Conservation (phyloP, 1,284 basidiomycete species). For the Boletellus deceptivus region DNA sequence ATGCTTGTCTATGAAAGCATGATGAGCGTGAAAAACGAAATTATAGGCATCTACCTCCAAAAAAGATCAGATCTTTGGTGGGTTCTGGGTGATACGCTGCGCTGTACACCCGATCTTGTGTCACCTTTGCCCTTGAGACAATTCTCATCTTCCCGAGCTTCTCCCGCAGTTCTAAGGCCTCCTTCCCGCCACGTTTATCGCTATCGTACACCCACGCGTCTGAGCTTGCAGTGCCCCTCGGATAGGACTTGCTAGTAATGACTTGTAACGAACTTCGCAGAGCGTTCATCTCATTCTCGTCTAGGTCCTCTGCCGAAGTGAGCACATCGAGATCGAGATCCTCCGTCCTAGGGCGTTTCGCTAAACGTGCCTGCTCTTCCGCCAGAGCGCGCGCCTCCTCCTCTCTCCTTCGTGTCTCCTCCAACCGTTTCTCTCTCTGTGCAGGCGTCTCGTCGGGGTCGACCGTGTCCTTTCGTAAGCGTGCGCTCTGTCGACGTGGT, state of each 20-base stretch:
- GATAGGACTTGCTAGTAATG: conserved; percentile 36
- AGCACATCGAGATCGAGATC: conserved; percentile 54
- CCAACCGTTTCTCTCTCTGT: conserved; percentile 63
- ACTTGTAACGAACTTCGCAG: conserved; percentile 46
- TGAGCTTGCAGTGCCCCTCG: conserved; percentile 43
- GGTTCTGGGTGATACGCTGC: conserved; percentile 75
- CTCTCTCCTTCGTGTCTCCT: conserved; percentile 48
- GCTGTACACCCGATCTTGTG: conserved; percentile 67
- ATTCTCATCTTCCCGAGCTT: conserved; percentile 56
- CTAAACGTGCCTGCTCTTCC: conserved; percentile 58
- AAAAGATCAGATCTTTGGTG: conserved; percentile 77
- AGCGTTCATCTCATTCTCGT: conserved; percentile 42
- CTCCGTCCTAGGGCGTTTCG: conserved; percentile 65
- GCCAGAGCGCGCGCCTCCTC: conserved; percentile 57
- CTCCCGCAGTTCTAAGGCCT: conserved; percentile 50
- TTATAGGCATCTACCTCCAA: conserved; percentile 54
- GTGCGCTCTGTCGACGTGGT: conserved; percentile 63
- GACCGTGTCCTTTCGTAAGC: conserved; percentile 46
- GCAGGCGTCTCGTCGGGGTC: conserved; percentile 64
- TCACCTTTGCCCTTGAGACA: conserved; percentile 74
- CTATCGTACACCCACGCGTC: conserved; percentile 52
- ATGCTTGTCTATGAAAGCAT: conserved; percentile 58
- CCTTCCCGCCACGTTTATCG: conserved; percentile 43
- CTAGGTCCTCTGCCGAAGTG: conserved; percentile 49
- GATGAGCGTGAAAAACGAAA: conserved; percentile 3